Base-by-base conservation (phyloP, 78 protist species). In the Dictyostelium firmibasis region DNA sequence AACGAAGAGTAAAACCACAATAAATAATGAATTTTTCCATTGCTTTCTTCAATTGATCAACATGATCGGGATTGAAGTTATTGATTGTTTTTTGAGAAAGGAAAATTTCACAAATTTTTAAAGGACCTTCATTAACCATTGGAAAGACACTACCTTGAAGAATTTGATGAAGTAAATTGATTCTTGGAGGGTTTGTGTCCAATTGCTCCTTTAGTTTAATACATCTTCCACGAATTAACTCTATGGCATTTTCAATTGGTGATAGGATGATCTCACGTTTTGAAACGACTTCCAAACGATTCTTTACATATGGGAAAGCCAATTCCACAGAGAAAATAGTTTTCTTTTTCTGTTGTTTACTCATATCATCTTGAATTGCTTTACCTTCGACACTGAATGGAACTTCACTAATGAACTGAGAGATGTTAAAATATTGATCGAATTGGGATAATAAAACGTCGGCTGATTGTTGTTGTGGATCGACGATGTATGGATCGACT, bases 201-300 rank as follows among this genome's bases (percentile, higher is more conserved):
- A 89, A 64, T 70, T 89, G 94, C 50, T 89, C 94, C 16, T 79
- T 81, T 29, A 89, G 31, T 70, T 89, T 89, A n/a, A 89, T 76
- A n/a, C 78, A 79, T 29, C 94, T 43, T 5, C 77, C 83, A 67
- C 83, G 82, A 29, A 89, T 89, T 23, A 89, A 67, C 74, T 89
- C 94, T 16, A 89, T 89, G 4, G 94, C 94, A 70, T 89, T 89
- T 69, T 89, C 94, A 36, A 89, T 89, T 57, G 94, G 94, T n/a
- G 94, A 89, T 44, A 89, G 44, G n/a, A 89, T 89, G 74, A 89
- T 89, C 35, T 89, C 94, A 23, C 87, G 62, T 50, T 89, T 89
- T 20, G 86, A 78, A 5, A 67, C 75, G 0, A 89, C 64, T 4
- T 89, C 94, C 7, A 89, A 29, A 81, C 94, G 86, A 69, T 89